phyloP scores from a whole-genome alignment of 208 protist species.

The Acanthamoeba lenticulata region DNA sequence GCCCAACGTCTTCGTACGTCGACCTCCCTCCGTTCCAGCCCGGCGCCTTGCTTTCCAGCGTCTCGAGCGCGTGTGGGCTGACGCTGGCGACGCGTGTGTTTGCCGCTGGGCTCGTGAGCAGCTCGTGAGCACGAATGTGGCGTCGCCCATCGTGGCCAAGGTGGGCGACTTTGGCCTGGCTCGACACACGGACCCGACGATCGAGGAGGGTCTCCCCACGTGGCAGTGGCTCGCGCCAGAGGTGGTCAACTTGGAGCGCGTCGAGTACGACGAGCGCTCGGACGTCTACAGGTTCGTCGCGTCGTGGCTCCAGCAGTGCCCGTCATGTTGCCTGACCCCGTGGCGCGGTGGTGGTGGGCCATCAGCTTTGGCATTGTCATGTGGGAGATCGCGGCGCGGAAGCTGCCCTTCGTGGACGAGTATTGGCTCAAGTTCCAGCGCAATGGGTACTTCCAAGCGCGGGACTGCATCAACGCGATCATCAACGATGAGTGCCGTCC shows the following conservation, averaged over 20 bases:
- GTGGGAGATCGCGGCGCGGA: slow-evolving; percentile 17
- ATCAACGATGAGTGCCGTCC: slow-evolving; percentile 39
- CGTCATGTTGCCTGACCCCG: neutral
- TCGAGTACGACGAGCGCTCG: slow-evolving; percentile 63
- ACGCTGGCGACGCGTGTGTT: neutral
- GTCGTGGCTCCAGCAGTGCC: neutral
- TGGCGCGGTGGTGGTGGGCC: neutral
- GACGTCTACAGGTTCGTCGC: slow-evolving; percentile 38
- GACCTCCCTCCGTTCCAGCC: neutral
- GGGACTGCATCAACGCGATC: slow-evolving; percentile 49
- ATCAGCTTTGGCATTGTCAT: slow-evolving; percentile 70
- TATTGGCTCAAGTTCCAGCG: slow-evolving; percentile 46
- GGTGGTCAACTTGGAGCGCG: neutral
- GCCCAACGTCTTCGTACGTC: slow-evolving; percentile 74
- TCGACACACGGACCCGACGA: neutral
- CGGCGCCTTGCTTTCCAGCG: too few species aligned
- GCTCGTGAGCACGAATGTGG: slow-evolving; percentile 20
- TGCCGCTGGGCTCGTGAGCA: neutral
- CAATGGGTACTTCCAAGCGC: slow-evolving; percentile 51
- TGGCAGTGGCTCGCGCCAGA: slow-evolving; percentile 76
- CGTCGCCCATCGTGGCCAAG: slow-evolving; percentile 34
- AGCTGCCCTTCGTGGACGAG: slow-evolving; percentile 49
- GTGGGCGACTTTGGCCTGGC: slow-evolving; percentile 77
- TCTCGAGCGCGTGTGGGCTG: neutral
- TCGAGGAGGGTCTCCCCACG: neutral